Conservation (phyloP, 1,284 basidiomycete species). For the Hymenochaete sp. region DNA sequence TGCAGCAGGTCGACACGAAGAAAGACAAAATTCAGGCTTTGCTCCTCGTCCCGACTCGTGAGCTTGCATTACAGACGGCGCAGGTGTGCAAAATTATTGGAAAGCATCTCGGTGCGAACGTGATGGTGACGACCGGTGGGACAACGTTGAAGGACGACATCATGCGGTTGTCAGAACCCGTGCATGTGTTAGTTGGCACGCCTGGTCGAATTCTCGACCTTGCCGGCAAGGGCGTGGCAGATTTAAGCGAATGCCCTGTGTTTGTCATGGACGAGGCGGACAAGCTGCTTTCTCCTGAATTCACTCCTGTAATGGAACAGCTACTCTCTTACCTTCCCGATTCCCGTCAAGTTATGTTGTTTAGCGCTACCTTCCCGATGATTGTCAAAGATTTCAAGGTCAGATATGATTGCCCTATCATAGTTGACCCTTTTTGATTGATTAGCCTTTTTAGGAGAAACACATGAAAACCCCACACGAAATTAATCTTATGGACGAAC, state of each 20-base stretch:
- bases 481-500: constrained; percentile 99
- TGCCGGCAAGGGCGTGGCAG: constrained; percentile 88
- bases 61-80: constrained; percentile 91
- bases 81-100: constrained; percentile 97
- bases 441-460: constrained; percentile 63
- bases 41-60: constrained; percentile 89
- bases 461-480: constrained; percentile 96
- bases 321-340: constrained; percentile 79
- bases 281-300: constrained; percentile 95
- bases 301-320: constrained; percentile 98
- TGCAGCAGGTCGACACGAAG: constrained; percentile 85
- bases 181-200: constrained; percentile 95
- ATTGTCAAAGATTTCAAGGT: constrained; percentile 99
- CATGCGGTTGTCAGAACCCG: constrained; percentile 80
- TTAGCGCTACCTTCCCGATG: constrained; percentile 98
- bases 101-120: constrained; percentile 90
- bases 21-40: constrained; percentile 92
- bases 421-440: constrained; percentile 6
- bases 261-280: constrained; percentile 99
- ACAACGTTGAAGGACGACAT: constrained; percentile 98
- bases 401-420: constrained; percentile 20
- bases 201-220: constrained; percentile 95
- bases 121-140: constrained; percentile 99
- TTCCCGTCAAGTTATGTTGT: constrained; percentile 95
- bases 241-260: constrained; percentile 88